A percentile compares a stretch with the other conserved stretches of the same genome.
Evolutionary conservation across 208 protist genomes (phyloP).

Genomic region (Leptomonas pyrrhocoris): DNA sequence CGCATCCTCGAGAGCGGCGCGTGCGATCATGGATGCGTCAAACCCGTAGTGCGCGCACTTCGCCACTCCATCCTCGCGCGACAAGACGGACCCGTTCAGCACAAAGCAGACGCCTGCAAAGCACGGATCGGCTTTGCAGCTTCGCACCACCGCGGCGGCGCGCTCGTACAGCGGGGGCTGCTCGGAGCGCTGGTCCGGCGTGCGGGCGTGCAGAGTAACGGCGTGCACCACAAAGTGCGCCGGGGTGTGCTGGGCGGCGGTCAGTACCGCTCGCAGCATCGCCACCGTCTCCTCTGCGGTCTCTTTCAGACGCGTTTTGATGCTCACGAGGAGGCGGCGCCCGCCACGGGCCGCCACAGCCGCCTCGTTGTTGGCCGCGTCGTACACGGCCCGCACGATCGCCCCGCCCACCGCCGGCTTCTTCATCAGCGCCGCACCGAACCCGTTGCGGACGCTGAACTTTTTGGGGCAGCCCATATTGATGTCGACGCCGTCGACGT

Average conservation of each 20-base stretch:
- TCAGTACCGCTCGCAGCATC: slow-evolving; percentile 71
- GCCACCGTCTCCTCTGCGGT: slow-evolving; percentile 56
- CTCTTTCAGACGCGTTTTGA: slow-evolving; percentile 77
- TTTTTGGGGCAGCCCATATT: slow-evolving; percentile 99
- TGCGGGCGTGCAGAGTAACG: slow-evolving; percentile 88
- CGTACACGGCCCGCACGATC: slow-evolving; percentile 71
- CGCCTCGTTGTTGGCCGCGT: slow-evolving; percentile 36
- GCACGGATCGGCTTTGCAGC: slow-evolving; percentile 32
- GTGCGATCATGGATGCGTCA: slow-evolving; percentile 94
- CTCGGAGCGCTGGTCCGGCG: slow-evolving; percentile 61
- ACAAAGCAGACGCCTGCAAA: slow-evolving; percentile 65
- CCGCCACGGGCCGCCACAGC: slow-evolving; percentile 24
- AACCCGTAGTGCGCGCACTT: slow-evolving; percentile 70
- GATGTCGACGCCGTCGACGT: slow-evolving; percentile 97
- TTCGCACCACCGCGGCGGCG: slow-evolving; percentile 50
- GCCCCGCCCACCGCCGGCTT: slow-evolving; percentile 52
- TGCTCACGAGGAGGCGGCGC: slow-evolving; percentile 61
- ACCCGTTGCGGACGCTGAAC: slow-evolving; percentile 96
- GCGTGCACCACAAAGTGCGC: slow-evolving; percentile 56
- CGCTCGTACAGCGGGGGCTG: slow-evolving; percentile 59
- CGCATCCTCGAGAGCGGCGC: slow-evolving; percentile 95
- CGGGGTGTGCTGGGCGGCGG: slow-evolving; percentile 45
- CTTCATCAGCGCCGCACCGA: slow-evolving; percentile 96
- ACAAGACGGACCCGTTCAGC: slow-evolving; percentile 65
- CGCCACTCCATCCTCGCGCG: slow-evolving; percentile 44